Conservation (phyloP, 352 stramenopile genomes). For the Globisporangium cederbergense region DNA sequence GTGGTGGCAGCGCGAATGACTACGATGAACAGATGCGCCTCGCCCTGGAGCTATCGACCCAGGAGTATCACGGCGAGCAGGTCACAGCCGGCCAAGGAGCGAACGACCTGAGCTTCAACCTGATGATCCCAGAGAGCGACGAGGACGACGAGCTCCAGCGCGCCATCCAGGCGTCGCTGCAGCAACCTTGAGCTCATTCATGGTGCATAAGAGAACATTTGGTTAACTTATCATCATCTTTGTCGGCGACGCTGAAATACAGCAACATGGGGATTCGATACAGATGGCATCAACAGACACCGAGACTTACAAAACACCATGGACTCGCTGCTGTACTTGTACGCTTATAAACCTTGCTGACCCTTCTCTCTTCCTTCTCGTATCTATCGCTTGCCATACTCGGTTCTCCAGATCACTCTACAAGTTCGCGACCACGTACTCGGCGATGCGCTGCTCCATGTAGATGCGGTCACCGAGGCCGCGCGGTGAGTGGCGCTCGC, state of each 20-base stretch:
- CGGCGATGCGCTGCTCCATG: constrained; percentile 93
- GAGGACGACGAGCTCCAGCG: constrained; percentile 77
- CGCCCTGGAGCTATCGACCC: constrained; percentile 55
- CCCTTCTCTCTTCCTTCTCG: not conserved
- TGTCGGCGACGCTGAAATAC: not conserved
- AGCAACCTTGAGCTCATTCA: constrained; percentile 31
- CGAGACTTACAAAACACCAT: not conserved
- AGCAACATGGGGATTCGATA: not conserved
- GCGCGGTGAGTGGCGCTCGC: constrained; percentile 95
- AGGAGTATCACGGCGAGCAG: constrained; percentile 38
- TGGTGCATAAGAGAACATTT: not conserved
- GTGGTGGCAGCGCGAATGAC: constrained; percentile 10
- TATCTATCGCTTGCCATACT: constrained; percentile 6
- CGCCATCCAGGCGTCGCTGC: constrained; percentile 76
- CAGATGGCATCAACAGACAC: not conserved
- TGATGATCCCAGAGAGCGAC: constrained; percentile 31
- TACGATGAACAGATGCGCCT: constrained; percentile 65
- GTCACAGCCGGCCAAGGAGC: not conserved
- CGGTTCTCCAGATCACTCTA: constrained; percentile 24
- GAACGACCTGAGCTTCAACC: not conserved
- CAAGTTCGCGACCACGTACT: constrained; percentile 79
- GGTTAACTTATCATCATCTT: constrained; percentile 10
- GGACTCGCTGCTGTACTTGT: not conserved
- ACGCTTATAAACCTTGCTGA: not conserved
- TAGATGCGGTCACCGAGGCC: constrained; percentile 92